Conservation (phyloP, 495 filamentous ascomycete species). For the Hyaloscypha bicolor region DNA sequence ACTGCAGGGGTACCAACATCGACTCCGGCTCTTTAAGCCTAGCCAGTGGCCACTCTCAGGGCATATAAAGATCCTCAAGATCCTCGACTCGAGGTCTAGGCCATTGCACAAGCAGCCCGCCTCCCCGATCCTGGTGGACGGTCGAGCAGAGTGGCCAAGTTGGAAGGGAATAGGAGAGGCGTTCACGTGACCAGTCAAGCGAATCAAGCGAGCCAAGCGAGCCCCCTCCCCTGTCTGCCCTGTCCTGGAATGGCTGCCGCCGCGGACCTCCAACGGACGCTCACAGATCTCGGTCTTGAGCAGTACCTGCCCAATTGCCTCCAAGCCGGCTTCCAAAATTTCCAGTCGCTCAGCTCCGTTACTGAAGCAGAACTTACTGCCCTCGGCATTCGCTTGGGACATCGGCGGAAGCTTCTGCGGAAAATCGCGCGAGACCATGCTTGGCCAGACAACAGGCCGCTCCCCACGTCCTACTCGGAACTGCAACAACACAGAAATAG, state of each 20-base stretch:
- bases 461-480: slow-evolving; percentile 1
- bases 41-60: background rate
- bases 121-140: slow-evolving; percentile 1
- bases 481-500: background rate
- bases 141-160: background rate
- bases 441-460: background rate
- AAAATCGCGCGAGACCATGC: background rate
- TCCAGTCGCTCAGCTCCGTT: background rate
- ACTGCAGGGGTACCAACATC: background rate
- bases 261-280: background rate
- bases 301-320: slow-evolving; percentile 7
- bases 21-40: background rate
- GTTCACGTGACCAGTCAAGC: background rate
- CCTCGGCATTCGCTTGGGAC: background rate
- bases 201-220: background rate
- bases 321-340: background rate
- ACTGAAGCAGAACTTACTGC: background rate
- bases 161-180: background rate
- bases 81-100: background rate
- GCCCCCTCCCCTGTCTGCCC: background rate
- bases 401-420: background rate
- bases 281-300: slow-evolving; percentile 1
- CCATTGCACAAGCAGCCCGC: background rate
- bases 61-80: background rate
- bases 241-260: background rate